phyloP scores from a whole-genome alignment of 257 asterid genomes.

The Gardenia jasminoides region DNA sequence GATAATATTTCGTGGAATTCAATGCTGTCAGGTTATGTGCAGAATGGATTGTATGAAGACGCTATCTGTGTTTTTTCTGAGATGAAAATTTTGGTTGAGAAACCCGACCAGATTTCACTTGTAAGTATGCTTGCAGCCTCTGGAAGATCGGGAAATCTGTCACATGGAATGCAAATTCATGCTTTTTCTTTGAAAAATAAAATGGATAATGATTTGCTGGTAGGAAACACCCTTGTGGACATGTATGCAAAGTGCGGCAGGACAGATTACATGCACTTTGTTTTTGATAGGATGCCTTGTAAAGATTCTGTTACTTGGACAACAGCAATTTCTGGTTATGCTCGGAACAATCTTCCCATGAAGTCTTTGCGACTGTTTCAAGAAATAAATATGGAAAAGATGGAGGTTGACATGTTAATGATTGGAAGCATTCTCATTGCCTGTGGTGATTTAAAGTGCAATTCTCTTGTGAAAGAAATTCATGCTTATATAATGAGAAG shows the following conservation, averaged over 20 bases:
- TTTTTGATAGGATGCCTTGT: slow-evolving; percentile 46
- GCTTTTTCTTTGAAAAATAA: slow-evolving; percentile 61
- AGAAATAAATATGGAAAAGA: slow-evolving; percentile 34
- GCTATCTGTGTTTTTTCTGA: slow-evolving; percentile 45
- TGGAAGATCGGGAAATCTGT: slow-evolving; percentile 53
- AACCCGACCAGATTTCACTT: slow-evolving; percentile 59
- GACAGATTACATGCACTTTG: slow-evolving; percentile 49
- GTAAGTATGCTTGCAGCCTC: slow-evolving; percentile 64
- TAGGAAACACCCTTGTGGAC: slow-evolving; percentile 69
- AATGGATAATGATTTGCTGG: slow-evolving; percentile 56
- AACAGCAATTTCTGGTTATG: slow-evolving; percentile 61
- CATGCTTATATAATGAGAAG: slow-evolving; percentile 55
- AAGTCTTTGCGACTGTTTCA: slow-evolving; percentile 52
- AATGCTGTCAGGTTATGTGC: slow-evolving; percentile 67
- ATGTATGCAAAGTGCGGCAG: slow-evolving; percentile 88
- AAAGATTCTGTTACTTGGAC: slow-evolving; percentile 77
- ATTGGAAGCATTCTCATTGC: slow-evolving; percentile 72
- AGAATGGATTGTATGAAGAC: slow-evolving; percentile 48
- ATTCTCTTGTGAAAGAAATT: slow-evolving; percentile 54
- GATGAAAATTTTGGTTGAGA: slow-evolving; percentile 36
- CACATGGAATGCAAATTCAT: slow-evolving; percentile 71
- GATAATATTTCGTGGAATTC: slow-evolving; percentile 81
- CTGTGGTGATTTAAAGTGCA: slow-evolving; percentile 52
- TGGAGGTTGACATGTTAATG: slow-evolving; percentile 51
- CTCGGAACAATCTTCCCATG: slow-evolving; percentile 44